Base-by-base conservation (phyloP, 768 basidiomycete species). In the Collybiopsis confluens region DNA sequence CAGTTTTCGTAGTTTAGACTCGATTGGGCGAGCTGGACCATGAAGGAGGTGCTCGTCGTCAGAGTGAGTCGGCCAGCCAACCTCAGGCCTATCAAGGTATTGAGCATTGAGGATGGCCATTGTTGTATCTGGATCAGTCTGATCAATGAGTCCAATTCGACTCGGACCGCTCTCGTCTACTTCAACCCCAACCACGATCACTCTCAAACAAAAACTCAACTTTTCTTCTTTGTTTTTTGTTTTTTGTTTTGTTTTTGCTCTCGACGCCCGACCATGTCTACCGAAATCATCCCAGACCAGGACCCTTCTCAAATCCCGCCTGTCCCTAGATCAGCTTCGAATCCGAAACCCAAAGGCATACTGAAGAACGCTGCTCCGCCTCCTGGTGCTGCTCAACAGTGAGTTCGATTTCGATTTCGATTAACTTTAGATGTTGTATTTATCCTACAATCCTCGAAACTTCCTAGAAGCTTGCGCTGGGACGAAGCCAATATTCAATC, bases 401-500 rank as follows among this genome's bases (percentile, higher is more conserved):
- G 59, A 64, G n/a, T n/a, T n/a, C n/a, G n/a, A n/a, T n/a, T n/a
- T n/a, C n/a, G 83, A 67, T 13, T 15, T 36, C 15, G 52, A 23
- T 26, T 43, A 33, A 42, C 16, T 11, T 27, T 52, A 11, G 18
- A 20, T 43, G 35, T 21, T 50, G 9, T 30, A 3, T 10, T 20
- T 37, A 9, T 21, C 30, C 36, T 45, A 21, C 58, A 33, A 55
- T 54, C 53, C 26, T 56, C 45, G 46, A 28, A 52, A 60, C 36
- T 61, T 4, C 23, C 24, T 51, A 77, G 79, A 59, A 94, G 86
- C 61, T 65, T 97, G 63, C 90, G 91, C 64, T 98, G 94, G 94
- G 95, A 98, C 64, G 94, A 98, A 64, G 90, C 84, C 66, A 98
- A 97, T 65, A 77, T 98, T 33, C 90, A 91, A 23, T 69, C 90